Conservation (phyloP, 768 basidiomycete genomes). For the Rhodotorula graminis region DNA sequence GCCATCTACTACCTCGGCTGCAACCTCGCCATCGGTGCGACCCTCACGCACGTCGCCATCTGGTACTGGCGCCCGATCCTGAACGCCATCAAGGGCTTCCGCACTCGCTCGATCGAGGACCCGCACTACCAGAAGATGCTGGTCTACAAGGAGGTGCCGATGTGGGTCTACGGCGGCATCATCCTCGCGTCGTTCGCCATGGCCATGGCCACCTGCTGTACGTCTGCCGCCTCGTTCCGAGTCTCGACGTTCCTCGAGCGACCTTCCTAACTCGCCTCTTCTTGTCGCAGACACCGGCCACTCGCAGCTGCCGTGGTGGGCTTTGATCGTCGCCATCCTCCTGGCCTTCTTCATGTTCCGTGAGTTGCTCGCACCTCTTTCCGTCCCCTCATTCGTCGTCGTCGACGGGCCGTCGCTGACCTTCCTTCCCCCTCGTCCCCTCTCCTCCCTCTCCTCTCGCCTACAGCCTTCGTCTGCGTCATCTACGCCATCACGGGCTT, state of each 20-base stretch:
- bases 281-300: conserved; percentile 17
- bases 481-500: conserved; percentile 53
- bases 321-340: conserved; percentile 53
- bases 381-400: no score
- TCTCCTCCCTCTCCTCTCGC: no score
- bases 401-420: neutral
- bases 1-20: conserved; percentile 31
- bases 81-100: conserved; percentile 31
- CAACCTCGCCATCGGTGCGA: conserved; percentile 45
- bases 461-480: conserved; percentile 10
- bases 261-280: neutral
- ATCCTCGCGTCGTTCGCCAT: conserved; percentile 37
- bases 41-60: conserved; percentile 39
- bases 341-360: conserved; percentile 55
- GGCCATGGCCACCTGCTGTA: conserved; percentile 38
- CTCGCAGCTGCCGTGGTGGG: conserved; percentile 43
- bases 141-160: conserved; percentile 30
- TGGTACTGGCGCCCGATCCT: conserved; percentile 30
- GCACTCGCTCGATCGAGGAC: conserved; percentile 28
- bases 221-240: neutral
- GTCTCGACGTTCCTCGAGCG: no score
- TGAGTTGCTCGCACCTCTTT: neutral
- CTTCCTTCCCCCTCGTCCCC: neutral
- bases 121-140: conserved; percentile 25
- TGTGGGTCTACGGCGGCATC: conserved; percentile 41